Base-by-base conservation (phyloP, 495 filamentous ascomycete genomes). In the Acidomyces sp. region DNA sequence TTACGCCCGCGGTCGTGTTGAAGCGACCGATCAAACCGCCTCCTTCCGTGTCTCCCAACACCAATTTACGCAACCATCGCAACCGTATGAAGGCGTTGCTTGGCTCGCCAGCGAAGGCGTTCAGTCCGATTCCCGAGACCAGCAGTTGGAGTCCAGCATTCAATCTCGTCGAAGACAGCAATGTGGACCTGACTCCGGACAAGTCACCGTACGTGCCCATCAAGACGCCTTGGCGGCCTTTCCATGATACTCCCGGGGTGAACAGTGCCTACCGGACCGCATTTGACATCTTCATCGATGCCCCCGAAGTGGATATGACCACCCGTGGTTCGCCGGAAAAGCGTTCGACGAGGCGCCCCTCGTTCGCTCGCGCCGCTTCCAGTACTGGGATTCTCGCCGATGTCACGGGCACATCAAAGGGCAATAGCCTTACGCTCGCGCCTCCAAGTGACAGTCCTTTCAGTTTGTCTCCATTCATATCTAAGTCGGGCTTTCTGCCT, bases 21-120 rank as follows among this genome's bases (percentile, higher is more conserved):
- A 84, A 81, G 61, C 75, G 82, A 20, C 83, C 87, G 9, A 67
- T 74, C 1, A 81, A 80, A 54, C 80, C 85, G 19, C 85, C 85
- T 15, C 75, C 82, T 43, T 93, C 88, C 3, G 78, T 86, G 11
- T 95, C 88, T 7, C 90, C 90, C 0, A 92, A 86, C 57, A 95
- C 90, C 3, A 93, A 93, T 48, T 70, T 97, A n/a, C 78, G 80
- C 28, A 77, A 92, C 36, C 90, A 96, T 55, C 82, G 90, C 17
- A 78, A 86, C 45, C 80, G 73, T 30, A 84, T 97, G 37, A 77
- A 77, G 37, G 78, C 83, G 36, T 75, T 97, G 70, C 74, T 95
- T 20, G 85, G 86, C 23, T 94, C 90, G 3, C 88, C 90, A 1
- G 72, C 80, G 37, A 78, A 82, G 45, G 74, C 76, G 39, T 62